A percentile compares a stretch with the other conserved stretches of the same genome.
phyloP scores from a whole-genome alignment of 768 basidiomycete genomes.

The Hygrophorus pudorinus region DNA sequence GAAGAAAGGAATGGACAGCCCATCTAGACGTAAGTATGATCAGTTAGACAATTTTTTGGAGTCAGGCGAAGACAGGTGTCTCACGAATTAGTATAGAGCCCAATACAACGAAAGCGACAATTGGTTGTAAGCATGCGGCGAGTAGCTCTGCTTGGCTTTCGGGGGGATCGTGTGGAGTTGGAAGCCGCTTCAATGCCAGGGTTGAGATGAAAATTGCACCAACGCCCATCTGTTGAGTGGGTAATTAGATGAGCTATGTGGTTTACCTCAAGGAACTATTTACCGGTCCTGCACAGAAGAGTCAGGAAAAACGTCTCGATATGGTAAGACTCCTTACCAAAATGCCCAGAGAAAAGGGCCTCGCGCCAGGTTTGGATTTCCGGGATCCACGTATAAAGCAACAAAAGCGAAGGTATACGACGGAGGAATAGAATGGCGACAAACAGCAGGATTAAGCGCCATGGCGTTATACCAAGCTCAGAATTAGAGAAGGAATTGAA shows the following conservation, averaged over 20 bases:
- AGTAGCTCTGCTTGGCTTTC: slow-evolving; percentile 62
- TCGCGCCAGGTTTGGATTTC: slow-evolving; percentile 81
- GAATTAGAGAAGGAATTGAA: slow-evolving; percentile 48
- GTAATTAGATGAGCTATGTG: background rate
- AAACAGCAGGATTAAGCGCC: slow-evolving; percentile 62
- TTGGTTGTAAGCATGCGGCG: slow-evolving; percentile 64
- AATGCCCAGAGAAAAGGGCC: slow-evolving; percentile 88
- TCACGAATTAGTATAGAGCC: slow-evolving; percentile 76
- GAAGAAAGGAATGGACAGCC: slow-evolving; percentile 63
- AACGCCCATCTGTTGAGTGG: slow-evolving; percentile 70
- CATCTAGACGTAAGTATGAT: slow-evolving; percentile 32
- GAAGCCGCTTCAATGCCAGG: slow-evolving; percentile 54
- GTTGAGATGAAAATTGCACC: slow-evolving; percentile 83
- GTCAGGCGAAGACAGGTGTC: slow-evolving; percentile 15
- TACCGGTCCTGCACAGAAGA: slow-evolving; percentile 37
- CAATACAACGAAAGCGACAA: slow-evolving; percentile 82
- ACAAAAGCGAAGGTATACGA: slow-evolving; percentile 69
- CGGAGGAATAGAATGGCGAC: slow-evolving; percentile 63
- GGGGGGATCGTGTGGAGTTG: slow-evolving; percentile 49
- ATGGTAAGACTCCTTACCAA: slow-evolving; percentile 38
- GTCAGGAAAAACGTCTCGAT: background rate
- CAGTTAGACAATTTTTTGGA: background rate
- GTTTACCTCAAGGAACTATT: slow-evolving; percentile 13
- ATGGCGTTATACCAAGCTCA: slow-evolving; percentile 53
- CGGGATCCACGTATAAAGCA: slow-evolving; percentile 76